Evolutionary conservation across 345 rosid genomes (phyloP).

Genomic region (Durio zibethinus): DNA sequence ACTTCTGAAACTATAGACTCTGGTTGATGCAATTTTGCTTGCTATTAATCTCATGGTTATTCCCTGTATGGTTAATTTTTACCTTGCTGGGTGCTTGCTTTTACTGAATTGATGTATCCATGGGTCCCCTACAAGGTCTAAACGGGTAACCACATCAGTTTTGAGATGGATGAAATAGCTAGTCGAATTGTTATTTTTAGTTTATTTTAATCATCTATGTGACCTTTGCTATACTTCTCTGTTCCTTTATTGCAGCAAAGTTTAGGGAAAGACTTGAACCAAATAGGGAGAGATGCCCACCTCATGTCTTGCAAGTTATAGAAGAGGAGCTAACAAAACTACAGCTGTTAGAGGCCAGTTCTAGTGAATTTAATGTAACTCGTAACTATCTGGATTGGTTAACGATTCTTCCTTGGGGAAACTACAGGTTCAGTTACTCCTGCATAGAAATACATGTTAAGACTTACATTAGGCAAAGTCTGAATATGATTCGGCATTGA

Average conservation of each 20-base stretch:
- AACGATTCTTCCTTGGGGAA: slow-evolving; percentile 96
- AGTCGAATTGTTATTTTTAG: neutral
- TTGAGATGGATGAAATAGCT: neutral
- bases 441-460: slow-evolving; percentile 4
- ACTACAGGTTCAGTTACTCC: slow-evolving; percentile 62
- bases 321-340: slow-evolving; percentile 97
- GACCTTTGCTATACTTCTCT: slow-evolving; percentile 6
- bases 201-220: neutral
- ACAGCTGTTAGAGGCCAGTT: slow-evolving; percentile 98
- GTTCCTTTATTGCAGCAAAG: slow-evolving; percentile 59
- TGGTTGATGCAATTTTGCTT: neutral
- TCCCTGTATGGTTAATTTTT: neutral
- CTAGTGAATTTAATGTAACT: slow-evolving; percentile 99
- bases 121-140: neutral
- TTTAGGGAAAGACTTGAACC: slow-evolving; percentile 92
- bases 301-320: slow-evolving; percentile 86
- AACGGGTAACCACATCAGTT: neutral
- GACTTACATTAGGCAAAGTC: neutral
- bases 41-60: neutral
- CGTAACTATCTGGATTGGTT: slow-evolving; percentile 99
- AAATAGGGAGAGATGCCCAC: slow-evolving; percentile 79
- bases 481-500: neutral
- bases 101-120: neutral
- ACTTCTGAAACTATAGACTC: neutral
- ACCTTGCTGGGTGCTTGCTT: neutral